Evolutionary conservation across 148 eudicot species (phyloP).

Genomic region (Vaccinium macrocarpon): DNA sequence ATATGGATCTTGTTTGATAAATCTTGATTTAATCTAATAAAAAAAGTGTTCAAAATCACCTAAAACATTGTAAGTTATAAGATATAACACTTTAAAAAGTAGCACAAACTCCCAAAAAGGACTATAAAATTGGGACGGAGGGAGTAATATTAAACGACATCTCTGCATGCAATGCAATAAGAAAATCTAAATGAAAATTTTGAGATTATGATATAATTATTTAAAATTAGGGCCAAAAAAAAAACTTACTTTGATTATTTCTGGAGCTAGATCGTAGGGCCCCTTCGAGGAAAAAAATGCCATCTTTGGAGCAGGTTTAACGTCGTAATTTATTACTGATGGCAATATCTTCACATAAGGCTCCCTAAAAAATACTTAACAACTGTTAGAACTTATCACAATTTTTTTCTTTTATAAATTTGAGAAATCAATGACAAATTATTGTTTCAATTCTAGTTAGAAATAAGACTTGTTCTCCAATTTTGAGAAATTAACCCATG

Average conservation of each 20-base stretch:
- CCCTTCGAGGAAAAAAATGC: background rate
- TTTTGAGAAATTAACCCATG: background rate
- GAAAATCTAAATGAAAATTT: background rate
- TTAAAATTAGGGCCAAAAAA: background rate
- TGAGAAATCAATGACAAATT: background rate
- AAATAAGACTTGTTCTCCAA: background rate
- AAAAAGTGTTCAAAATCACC: no score
- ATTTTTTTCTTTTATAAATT: no score
- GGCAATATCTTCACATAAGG: background rate
- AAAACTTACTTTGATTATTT: background rate
- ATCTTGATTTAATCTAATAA: no score
- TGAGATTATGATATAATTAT: background rate
- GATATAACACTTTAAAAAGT: no score
- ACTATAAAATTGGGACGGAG: no score
- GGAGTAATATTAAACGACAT: background rate
- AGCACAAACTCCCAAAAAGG: no score
- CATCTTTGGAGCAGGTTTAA: background rate
- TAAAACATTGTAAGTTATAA: no score
- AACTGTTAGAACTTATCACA: no score
- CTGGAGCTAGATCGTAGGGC: background rate
- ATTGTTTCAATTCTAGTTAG: background rate
- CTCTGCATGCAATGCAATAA: background rate
- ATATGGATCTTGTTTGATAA: no score
- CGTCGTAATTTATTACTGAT: background rate
- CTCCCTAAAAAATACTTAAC: background rate